Evolutionary conservation across 2,329 filamentous ascomycete species (phyloP).

Genomic region (Fusarium veterinarium): DNA sequence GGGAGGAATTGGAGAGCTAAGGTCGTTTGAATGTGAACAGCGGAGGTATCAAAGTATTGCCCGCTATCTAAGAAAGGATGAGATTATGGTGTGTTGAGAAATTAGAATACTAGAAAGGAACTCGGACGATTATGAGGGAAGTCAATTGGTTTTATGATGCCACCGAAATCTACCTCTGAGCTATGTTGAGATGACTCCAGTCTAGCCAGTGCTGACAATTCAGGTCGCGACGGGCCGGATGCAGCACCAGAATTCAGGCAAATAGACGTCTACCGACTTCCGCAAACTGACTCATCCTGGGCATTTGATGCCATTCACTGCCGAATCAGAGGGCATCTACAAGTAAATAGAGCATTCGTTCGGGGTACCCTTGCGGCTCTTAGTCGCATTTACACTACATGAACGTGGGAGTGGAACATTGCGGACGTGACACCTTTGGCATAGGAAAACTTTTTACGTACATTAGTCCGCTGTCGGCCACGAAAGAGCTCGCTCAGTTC

Average conservation of each 20-base stretch:
- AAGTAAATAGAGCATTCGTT: constrained; percentile 5
- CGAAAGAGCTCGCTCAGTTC: constrained; percentile 7
- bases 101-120: not conserved
- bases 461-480: constrained; percentile 33
- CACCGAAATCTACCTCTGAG: constrained; percentile 17
- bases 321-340: constrained; percentile 32
- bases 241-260: constrained; percentile 34
- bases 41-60: constrained; percentile 4
- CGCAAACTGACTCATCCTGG: constrained; percentile 40
- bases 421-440: constrained; percentile 1
- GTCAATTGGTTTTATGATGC: constrained; percentile 36
- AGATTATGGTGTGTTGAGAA: not conserved
- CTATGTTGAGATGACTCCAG: constrained; percentile 38
- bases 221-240: constrained; percentile 40
- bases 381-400: constrained; percentile 16
- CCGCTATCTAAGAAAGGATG: constrained; percentile 5
- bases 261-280: constrained; percentile 41
- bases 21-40: not conserved
- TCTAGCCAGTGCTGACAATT: constrained; percentile 21
- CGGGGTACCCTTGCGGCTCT: constrained; percentile 35
- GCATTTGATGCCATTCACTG: constrained; percentile 17
- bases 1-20: constrained; percentile 22
- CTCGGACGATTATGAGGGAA: constrained; percentile 5
- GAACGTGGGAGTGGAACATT: constrained; percentile 21
- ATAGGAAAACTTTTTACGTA: constrained; percentile 37